Conservation (phyloP, 2,329 filamentous ascomycete genomes). For the Talaromyces sp. region DNA sequence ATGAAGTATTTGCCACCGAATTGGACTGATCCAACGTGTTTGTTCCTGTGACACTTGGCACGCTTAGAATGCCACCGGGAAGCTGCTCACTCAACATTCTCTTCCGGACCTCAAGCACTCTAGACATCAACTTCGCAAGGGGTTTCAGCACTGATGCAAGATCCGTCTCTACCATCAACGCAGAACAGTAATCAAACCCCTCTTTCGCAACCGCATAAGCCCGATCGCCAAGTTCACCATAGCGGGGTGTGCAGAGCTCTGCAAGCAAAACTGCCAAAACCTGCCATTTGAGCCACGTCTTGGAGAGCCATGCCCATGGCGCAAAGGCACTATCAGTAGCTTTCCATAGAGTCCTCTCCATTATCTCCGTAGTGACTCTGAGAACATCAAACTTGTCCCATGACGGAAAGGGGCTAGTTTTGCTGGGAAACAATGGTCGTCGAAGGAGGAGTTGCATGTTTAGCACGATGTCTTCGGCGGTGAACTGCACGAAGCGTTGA, state of each 20-base stretch:
- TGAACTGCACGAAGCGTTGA: slow-evolving; percentile 1
- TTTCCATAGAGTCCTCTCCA: slow-evolving; percentile 2
- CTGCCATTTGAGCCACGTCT: slow-evolving; percentile 8
- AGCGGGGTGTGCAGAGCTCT: neutral
- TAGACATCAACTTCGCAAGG: neutral
- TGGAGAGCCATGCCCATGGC: neutral
- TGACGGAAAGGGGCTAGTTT: neutral
- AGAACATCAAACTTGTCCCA: slow-evolving; percentile 8
- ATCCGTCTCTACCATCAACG: slow-evolving; percentile 1
- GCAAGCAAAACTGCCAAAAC: slow-evolving; percentile 2
- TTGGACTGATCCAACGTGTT: neutral
- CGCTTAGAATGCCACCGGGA: neutral
- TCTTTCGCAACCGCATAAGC: neutral
- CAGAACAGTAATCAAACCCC: neutral
- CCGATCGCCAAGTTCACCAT: neutral
- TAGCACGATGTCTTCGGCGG: neutral
- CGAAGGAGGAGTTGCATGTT: slow-evolving; percentile 6
- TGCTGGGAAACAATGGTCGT: neutral
- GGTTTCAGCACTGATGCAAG: neutral
- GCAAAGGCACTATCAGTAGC: slow-evolving; percentile 5
- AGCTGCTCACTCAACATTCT: slow-evolving; percentile 1
- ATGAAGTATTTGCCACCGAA: neutral
- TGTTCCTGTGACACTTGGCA: neutral
- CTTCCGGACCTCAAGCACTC: neutral
- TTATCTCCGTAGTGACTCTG: slow-evolving; percentile 4